phyloP scores from a whole-genome alignment of 2,329 filamentous ascomycete species.

The Alternaria ventricosa region DNA sequence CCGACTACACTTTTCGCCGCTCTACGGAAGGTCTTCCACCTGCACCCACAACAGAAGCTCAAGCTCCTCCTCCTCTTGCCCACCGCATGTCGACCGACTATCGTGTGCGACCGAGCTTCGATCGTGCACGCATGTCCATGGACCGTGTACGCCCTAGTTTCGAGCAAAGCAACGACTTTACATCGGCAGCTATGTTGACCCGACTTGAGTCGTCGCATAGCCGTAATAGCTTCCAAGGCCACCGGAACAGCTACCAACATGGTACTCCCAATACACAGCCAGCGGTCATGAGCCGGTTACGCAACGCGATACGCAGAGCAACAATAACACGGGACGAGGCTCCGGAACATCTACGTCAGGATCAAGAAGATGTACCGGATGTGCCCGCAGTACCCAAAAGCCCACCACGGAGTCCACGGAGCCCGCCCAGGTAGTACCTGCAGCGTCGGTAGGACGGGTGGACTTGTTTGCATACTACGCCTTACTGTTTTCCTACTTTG shows the following conservation, averaged over 20 bases:
- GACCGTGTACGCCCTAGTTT: constrained; percentile 84
- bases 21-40: constrained; percentile 43
- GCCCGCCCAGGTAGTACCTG: constrained; percentile 15
- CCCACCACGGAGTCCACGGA: constrained; percentile 27
- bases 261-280: constrained; percentile 19
- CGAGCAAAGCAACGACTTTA: constrained; percentile 89
- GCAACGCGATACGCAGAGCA: constrained; percentile 40
- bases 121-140: constrained; percentile 84
- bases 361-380: constrained; percentile 22
- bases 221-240: constrained; percentile 34
- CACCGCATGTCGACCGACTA: constrained; percentile 40
- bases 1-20: constrained; percentile 74
- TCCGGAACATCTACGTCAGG: constrained; percentile 27
- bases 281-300: constrained; percentile 35
- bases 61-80: constrained; percentile 32
- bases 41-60: constrained; percentile 35
- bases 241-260: constrained; percentile 35
- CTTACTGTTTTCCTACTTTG: background rate
- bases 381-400: constrained; percentile 27
- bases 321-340: constrained; percentile 43
- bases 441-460: background rate
- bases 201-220: constrained; percentile 74
- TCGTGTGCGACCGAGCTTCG: constrained; percentile 78
- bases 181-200: constrained; percentile 82
- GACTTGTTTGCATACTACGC: constrained; percentile 6